A percentile compares a stretch with the other conserved stretches of the same genome.
These are phyloP conservation scores for Colletotrichum tropicicola DNA, from an alignment of 2,329 filamentous ascomycete genomes.

Conservation along the genomic window DNA sequence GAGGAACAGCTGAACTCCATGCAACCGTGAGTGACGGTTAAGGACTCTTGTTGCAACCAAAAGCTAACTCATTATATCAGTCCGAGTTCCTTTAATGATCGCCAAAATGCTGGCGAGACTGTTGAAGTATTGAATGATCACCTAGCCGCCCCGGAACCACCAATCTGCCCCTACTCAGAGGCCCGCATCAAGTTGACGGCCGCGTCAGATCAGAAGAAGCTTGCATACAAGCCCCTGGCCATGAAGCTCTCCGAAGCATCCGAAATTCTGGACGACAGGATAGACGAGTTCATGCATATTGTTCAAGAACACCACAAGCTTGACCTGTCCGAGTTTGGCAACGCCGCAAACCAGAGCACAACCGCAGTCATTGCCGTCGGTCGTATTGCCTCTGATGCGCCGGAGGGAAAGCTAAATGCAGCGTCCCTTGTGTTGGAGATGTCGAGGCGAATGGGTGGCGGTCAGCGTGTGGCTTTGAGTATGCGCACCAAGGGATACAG, in stretches of 20 bases:
- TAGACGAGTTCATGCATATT: constrained; percentile 85
- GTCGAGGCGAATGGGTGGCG: constrained; percentile 84
- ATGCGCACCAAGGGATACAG: constrained; percentile 75
- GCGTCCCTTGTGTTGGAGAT: constrained; percentile 90
- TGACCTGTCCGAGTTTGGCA: constrained; percentile 85
- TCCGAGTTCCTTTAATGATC: constrained; percentile 75
- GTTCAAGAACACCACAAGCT: constrained; percentile 79
- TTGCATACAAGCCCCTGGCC: constrained; percentile 89
- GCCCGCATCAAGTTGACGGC: constrained; percentile 85
- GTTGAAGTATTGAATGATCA: constrained; percentile 85
- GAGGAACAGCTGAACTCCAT: constrained; percentile 50
- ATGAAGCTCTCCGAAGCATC: constrained; percentile 95
- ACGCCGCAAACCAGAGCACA: constrained; percentile 84
- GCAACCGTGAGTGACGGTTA: constrained; percentile 43
- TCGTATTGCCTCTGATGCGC: constrained; percentile 86
- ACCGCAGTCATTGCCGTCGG: constrained; percentile 90
- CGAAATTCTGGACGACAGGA: constrained; percentile 92
- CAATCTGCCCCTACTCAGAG: constrained; percentile 77
- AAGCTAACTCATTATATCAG: constrained; percentile 41
- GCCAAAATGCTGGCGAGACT: constrained; percentile 81
- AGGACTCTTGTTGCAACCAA: neutral
- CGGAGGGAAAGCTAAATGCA: constrained; percentile 86
- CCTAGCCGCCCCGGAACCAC: constrained; percentile 72
- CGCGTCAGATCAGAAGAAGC: constrained; percentile 89
- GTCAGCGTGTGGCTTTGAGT: constrained; percentile 82